Evolutionary conservation across 2,329 filamentous ascomycete genomes (phyloP).

Genomic region (Aspergillus awamori): DNA sequence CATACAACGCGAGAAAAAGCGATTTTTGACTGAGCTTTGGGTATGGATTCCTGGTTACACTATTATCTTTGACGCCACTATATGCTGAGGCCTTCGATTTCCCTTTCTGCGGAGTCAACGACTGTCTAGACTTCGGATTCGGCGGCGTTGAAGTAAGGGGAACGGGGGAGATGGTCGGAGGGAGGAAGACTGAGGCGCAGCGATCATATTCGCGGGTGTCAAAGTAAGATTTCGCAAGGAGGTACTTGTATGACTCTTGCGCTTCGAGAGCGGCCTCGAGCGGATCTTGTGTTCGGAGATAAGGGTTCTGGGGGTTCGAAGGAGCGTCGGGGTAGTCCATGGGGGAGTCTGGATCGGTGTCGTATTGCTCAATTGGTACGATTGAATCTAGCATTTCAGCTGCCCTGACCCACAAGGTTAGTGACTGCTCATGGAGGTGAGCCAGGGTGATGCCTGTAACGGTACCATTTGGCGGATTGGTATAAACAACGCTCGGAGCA

Average conservation of each 20-base stretch:
- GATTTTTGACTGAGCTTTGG: slow-evolving; percentile 80
- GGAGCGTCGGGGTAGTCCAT: slow-evolving; percentile 58
- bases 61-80: slow-evolving; percentile 39
- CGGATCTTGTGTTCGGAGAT: slow-evolving; percentile 63
- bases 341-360: slow-evolving; percentile 61
- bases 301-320: slow-evolving; percentile 54
- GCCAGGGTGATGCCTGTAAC: background rate
- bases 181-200: slow-evolving; percentile 84
- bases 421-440: background rate
- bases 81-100: slow-evolving; percentile 61
- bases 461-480: slow-evolving; percentile 91
- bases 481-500: slow-evolving; percentile 95
- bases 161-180: slow-evolving; percentile 73
- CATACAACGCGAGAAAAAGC: slow-evolving; percentile 87
- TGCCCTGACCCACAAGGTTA: slow-evolving; percentile 63
- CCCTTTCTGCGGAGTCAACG: slow-evolving; percentile 53
- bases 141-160: slow-evolving; percentile 52
- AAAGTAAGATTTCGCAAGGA: slow-evolving; percentile 91
- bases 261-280: slow-evolving; percentile 76
- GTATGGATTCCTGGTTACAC: slow-evolving; percentile 43
- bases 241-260: slow-evolving; percentile 77
- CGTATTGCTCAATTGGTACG: slow-evolving; percentile 59
- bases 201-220: slow-evolving; percentile 95
- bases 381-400: slow-evolving; percentile 90
- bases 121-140: slow-evolving; percentile 42